A percentile compares a stretch with the other conserved stretches of the same genome.
Evolutionary conservation across 2,329 filamentous ascomycete genomes (phyloP).

Genomic region (Parastagonospora nodorum): DNA sequence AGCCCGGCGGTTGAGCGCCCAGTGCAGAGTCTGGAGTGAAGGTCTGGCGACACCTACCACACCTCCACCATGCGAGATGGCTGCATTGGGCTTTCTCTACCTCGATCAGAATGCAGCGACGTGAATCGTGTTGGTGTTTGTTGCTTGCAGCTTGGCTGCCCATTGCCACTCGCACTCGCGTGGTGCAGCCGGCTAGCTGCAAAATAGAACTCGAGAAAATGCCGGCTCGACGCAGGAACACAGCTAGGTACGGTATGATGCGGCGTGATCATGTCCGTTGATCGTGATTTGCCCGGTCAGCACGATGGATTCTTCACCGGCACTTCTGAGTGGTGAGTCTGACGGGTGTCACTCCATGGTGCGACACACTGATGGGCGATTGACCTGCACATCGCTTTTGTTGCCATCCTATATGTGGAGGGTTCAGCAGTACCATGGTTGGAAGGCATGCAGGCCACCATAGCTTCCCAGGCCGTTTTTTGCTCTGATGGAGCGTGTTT

Average conservation of each 20-base stretch:
- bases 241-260: constrained; percentile 24
- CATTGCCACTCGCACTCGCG: constrained; percentile 7
- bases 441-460: constrained; percentile 23
- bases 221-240: constrained; percentile 38
- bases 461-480: constrained; percentile 15
- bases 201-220: constrained; percentile 17
- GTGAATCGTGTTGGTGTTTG: constrained; percentile 17
- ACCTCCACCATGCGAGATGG: constrained; percentile 13
- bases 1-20: constrained; percentile 16
- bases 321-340: constrained; percentile 30
- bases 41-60: constrained; percentile 8
- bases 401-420: constrained; percentile 19
- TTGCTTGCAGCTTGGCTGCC: background rate
- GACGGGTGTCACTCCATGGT: constrained; percentile 37
- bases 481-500: constrained; percentile 30
- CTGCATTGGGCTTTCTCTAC: constrained; percentile 19
- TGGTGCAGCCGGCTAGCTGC: constrained; percentile 17
- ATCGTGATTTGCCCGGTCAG: constrained; percentile 40
- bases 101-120: constrained; percentile 7
- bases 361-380: constrained; percentile 35
- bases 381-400: constrained; percentile 28
- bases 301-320: constrained; percentile 22
- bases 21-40: constrained; percentile 1
- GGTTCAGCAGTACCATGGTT: constrained; percentile 24
- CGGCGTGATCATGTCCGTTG: constrained; percentile 23